Evolutionary conservation across 805 yeast species (phyloP).

Genomic region (Ogataea trehaloabstinens): DNA sequence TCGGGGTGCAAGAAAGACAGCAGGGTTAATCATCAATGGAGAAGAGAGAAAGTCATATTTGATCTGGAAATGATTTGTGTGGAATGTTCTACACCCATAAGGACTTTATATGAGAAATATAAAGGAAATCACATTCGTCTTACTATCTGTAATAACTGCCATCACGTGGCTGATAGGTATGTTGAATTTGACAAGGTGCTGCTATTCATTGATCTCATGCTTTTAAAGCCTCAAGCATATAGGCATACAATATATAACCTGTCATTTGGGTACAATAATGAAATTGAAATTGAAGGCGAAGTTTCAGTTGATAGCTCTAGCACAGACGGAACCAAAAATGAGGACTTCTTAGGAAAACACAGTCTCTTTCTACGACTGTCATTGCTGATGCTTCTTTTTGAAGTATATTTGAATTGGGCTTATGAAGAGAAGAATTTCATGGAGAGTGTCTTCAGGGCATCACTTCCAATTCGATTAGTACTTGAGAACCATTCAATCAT

Average conservation of each 20-base stretch:
- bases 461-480: conserved; percentile 26
- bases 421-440: conserved; percentile 63
- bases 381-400: conserved; percentile 69
- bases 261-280: conserved; percentile 24
- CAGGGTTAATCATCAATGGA: not conserved
- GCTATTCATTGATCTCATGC: conserved; percentile 75
- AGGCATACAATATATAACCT: conserved; percentile 83
- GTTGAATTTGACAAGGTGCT: conserved; percentile 87
- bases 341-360: conserved; percentile 7
- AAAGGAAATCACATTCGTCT: conserved; percentile 76
- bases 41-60: not conserved
- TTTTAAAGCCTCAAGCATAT: conserved; percentile 84
- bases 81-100: conserved; percentile 72
- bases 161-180: conserved; percentile 80
- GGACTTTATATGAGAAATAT: conserved; percentile 66
- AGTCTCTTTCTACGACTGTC: conserved; percentile 44
- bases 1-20: too few species aligned
- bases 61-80: conserved; percentile 71
- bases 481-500: conserved; percentile 37
- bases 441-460: conserved; percentile 21
- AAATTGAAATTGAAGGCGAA: conserved; percentile 4
- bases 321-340: not conserved
- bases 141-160: conserved; percentile 72
- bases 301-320: not conserved
- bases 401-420: conserved; percentile 91